Percentiles rank a stretch among this genome's conserved stretches.
Conservation (phyloP, 2,329 filamentous ascomycete species). For the Hypoxylon sp. region DNA sequence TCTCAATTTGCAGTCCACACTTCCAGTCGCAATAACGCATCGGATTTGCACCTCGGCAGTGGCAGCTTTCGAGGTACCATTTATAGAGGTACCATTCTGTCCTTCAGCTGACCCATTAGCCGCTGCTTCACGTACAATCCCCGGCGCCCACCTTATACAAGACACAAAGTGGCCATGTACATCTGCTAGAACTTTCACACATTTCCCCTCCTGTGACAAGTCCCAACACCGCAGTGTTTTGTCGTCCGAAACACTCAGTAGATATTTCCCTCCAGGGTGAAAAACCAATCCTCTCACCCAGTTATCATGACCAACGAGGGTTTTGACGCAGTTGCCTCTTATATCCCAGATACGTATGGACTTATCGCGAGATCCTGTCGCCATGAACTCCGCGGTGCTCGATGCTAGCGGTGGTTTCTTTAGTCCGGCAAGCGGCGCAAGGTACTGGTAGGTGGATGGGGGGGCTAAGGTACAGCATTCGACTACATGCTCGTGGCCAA, state of each 20-base stretch:
- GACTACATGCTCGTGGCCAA: constrained; percentile 88
- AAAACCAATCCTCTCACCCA: constrained; percentile 91
- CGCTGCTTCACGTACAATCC: constrained; percentile 73
- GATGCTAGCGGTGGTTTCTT: constrained; percentile 84
- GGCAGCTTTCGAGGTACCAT: constrained; percentile 64
- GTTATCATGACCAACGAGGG: constrained; percentile 90
- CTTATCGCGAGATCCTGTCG: constrained; percentile 91
- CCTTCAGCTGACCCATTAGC: constrained; percentile 60
- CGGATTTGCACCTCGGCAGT: constrained; percentile 75
- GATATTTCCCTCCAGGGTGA: constrained; percentile 91
- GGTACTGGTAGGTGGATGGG: constrained; percentile 80
- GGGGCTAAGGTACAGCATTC: constrained; percentile 92
- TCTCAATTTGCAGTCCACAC: constrained; percentile 84
- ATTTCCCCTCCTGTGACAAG: constrained; percentile 88
- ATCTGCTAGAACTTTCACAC: constrained; percentile 84
- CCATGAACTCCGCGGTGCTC: constrained; percentile 88
- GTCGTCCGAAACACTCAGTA: constrained; percentile 89
- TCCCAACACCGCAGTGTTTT: constrained; percentile 97
- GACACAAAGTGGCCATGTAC: constrained; percentile 88
- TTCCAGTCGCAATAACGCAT: constrained; percentile 89
- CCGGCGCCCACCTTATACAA: constrained; percentile 89
- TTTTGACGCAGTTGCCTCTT: constrained; percentile 87
- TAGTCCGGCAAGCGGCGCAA: constrained; percentile 82
- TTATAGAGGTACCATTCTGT: constrained; percentile 62
- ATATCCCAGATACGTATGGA: constrained; percentile 91